Evolutionary conservation across 2,329 filamentous ascomycete species (phyloP).

Genomic region (Cladophialophora chaetospira): DNA sequence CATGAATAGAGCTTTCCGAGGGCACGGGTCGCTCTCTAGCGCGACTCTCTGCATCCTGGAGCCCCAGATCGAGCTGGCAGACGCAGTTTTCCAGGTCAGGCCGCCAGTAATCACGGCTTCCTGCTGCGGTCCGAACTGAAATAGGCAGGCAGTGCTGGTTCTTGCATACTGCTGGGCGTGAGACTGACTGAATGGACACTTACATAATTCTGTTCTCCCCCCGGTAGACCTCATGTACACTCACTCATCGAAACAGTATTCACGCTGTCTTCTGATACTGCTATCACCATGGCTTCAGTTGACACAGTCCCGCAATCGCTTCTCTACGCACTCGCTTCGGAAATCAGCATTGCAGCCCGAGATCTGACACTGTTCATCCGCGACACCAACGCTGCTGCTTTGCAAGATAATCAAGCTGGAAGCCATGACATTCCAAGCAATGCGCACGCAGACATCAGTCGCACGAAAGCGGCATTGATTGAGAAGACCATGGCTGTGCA

Average conservation of each 20-base stretch:
- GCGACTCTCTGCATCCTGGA: too few species aligned
- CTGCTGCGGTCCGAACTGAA: too few species aligned
- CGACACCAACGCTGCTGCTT: background rate
- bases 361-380: background rate
- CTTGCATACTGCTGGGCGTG: too few species aligned
- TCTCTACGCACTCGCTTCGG: background rate
- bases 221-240: background rate
- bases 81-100: too few species aligned
- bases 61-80: too few species aligned
- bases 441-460: background rate
- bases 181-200: too few species aligned
- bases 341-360: background rate
- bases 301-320: background rate
- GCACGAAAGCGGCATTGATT: background rate
- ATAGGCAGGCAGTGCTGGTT: too few species aligned
- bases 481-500: slow-evolving; percentile 5
- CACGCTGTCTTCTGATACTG: background rate
- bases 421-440: background rate
- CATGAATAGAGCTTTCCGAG: too few species aligned
- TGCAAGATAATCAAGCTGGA: background rate
- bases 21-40: too few species aligned
- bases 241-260: too few species aligned
- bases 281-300: background rate
- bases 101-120: too few species aligned
- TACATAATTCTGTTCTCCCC: background rate